Evolutionary conservation across 352 stramenopile species (phyloP), one percentile per base, ranked within the genome.

Genomic region (Pythium aphanidermatum): DNA sequence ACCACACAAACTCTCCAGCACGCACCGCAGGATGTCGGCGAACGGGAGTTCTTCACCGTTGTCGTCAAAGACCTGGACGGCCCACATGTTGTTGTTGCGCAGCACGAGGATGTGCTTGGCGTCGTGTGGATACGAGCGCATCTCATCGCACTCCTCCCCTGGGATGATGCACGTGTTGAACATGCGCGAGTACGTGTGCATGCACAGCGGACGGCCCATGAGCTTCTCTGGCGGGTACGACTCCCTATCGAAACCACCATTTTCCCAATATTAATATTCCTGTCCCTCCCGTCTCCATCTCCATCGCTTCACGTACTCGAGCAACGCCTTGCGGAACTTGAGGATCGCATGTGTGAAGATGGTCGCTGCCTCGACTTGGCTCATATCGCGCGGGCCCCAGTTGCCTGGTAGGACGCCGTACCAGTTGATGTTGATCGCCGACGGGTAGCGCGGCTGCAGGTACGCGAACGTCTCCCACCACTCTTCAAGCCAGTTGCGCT

Each of bases 381-480:
- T 95, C 60, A 99, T 84, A 24, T 98, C 79, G 26, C 89, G 69
- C 6, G 95, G 79, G 1, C 83, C 83, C 83, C 83, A 94, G 48
- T 92, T 94, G 46, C 97, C 95, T 0, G 81, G 76, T 36, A 99
- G 82, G 29, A 98, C 90, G 63, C 96, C 96, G 69, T 98, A 98
- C 82, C 97, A 99, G 48, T 94, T 97, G 50, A 98, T 93, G 63
- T 98, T 98, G 59, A 98, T 92, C 16, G 96, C 90, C 29, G 95
- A 94, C 38, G 94, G 92, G 63, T 98, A 97, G 16, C 82, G 76
- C 52, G 80, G 83, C 60, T 97, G 86, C 46, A 99, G 53, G 74
- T 99, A 99, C 48, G 85, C 95, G 27, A 97, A 83, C 3, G 91
- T 95, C 68, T 98, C 96, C 94, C 94, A 98, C 95, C 95, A 98